Percentiles rank a stretch among this genome's conserved stretches.
These are phyloP conservation scores for Aspergillus chevalieri DNA, from an alignment of 2,329 filamentous ascomycete genomes.

Conservation along the genomic window DNA sequence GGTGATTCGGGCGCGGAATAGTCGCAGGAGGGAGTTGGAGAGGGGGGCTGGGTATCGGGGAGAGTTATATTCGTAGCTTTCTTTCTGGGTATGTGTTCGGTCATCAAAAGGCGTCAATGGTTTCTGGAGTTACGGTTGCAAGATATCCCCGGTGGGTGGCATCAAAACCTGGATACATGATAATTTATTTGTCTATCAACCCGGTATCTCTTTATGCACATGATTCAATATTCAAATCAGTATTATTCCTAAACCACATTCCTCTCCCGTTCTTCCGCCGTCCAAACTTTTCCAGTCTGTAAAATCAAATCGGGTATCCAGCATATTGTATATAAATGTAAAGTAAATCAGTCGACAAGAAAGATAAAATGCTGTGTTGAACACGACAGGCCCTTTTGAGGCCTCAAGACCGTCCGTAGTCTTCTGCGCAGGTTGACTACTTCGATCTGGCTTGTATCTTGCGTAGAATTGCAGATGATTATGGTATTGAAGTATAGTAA, in stretches of 20 bases:
- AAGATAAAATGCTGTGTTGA: conserved; percentile 16
- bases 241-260: not conserved
- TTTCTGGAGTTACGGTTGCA: not conserved
- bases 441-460: conserved; percentile 6
- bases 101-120: not conserved
- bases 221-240: too few species aligned
- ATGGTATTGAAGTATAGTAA: not conserved
- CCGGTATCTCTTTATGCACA: not conserved
- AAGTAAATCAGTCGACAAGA: conserved; percentile 6
- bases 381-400: not conserved
- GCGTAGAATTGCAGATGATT: not conserved
- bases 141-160: not conserved
- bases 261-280: not conserved
- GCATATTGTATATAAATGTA: conserved; percentile 16
- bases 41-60: conserved; percentile 27
- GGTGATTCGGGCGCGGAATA: conserved; percentile 5
- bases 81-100: not conserved
- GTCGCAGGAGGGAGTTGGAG: conserved; percentile 31
- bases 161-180: not conserved
- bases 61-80: conserved; percentile 28
- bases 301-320: conserved; percentile 30
- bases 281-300: not conserved
- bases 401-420: too few species aligned
- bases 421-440: conserved; percentile 20
- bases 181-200: not conserved